Base-by-base conservation (phyloP, 768 basidiomycete species). In the Omphalotus guepiniiformis region DNA sequence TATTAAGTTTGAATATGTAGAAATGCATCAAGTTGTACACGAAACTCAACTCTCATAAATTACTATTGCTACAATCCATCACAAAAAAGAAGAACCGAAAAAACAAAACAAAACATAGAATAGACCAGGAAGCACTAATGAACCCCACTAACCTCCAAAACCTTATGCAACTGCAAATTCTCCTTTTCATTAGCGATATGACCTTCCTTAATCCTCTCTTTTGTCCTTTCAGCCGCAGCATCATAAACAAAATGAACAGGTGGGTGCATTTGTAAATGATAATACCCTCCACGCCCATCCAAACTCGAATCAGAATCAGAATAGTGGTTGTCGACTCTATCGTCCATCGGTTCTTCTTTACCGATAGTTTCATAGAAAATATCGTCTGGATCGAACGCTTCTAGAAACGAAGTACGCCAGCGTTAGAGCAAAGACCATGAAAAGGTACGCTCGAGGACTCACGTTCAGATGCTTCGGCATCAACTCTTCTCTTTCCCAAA, bases 231-330 rank as follows among this genome's bases (percentile, higher is more conserved):
- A 21, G 90, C 90, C 4, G 85, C 90, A 0, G 93, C 93, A 60
- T 96, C 93, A 62, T 96, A 96, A n/a, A 87, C 90, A 64, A 85
- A 93, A 12, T 77, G 77, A 21, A 80, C 73, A 2, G 80, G 78
- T 16, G 66, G 74, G 39, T 75, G 76, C 52, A 57, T 58, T 23
- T 56, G 61, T 30, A 63, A 63, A 56, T 46, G 44, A n/a, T n/a
- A n/a, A 23, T 36, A 18, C 25, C 35, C n/a, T 25, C 29, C 21
- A 60, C 22, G 56, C 47, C 21, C 56, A 51, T 7, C 58, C 57
- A 12, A 63, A 64, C 23, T 78, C 76, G n/a, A n/a, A 19, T 80
- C 80, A 8, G 72, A 71, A 39, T 82, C 82, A 22, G 74, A 77
- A 35, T 81, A 23, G 23, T 26, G 29, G 4, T 39, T 19, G n/a